Conservation (phyloP, 768 basidiomycete species). For the Tricholoma saponaceum region DNA sequence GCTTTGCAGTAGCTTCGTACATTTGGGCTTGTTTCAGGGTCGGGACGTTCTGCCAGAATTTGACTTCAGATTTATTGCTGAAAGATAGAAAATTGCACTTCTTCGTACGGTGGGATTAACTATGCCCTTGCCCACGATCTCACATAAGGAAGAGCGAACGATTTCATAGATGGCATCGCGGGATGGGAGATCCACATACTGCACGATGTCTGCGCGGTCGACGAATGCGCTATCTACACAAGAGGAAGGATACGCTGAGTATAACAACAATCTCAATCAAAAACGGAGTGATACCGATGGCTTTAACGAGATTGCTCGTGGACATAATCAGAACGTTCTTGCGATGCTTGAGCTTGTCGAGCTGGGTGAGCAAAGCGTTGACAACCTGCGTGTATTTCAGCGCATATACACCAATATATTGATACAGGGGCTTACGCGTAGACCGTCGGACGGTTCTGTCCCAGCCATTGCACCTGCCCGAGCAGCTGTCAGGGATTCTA, state of each 20-base stretch:
- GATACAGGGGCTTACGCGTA: conserved; percentile 54
- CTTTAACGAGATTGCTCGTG: conserved; percentile 91
- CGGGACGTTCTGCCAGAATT: conserved; percentile 49
- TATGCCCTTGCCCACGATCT: conserved; percentile 74
- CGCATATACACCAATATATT: neutral
- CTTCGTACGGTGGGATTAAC: conserved; percentile 57
- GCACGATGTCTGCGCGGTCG: conserved; percentile 95
- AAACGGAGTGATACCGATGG: conserved; percentile 63
- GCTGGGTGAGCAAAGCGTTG: conserved; percentile 93
- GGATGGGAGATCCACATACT: conserved; percentile 90
- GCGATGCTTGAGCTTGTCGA: conserved; percentile 89
- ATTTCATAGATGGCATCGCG: conserved; percentile 94
- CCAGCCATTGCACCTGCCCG: conserved; percentile 93
- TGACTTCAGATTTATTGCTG: neutral
- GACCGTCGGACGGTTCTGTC: conserved; percentile 91
- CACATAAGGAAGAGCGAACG: conserved; percentile 72
- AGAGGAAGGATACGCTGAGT: neutral
- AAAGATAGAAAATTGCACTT: neutral
- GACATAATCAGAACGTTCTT: conserved; percentile 97
- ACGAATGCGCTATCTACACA: conserved; percentile 88
- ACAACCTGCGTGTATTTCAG: conserved; percentile 65
- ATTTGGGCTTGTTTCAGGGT: conserved; percentile 57
- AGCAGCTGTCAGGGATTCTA: conserved; percentile 93
- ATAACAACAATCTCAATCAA: neutral
- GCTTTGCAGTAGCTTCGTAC: conserved; percentile 42